Evolutionary conservation across 2,329 filamentous ascomycete genomes (phyloP), one percentile per base, ranked within the genome.

Genomic region (Colletotrichum incanum): DNA sequence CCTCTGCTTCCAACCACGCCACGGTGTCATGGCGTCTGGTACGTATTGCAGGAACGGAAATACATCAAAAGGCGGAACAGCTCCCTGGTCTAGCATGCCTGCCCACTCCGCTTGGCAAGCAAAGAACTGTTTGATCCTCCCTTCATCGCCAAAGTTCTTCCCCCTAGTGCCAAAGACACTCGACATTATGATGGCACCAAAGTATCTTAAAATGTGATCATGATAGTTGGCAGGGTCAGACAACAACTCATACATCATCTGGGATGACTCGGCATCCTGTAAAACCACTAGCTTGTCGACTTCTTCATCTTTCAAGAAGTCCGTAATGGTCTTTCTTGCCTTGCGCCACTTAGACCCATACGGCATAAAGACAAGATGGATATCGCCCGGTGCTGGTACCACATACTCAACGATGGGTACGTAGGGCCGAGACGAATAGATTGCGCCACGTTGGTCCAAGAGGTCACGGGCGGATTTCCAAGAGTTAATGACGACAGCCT

Each of bases 341-440:
- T 62, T 61, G 26, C 65, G 58, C 65, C 65, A 67, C 31, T 61
- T 61, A 16, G 56, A 20, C 31, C 65, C 65, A 26, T 67, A 67
- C 12, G 55, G 65, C 55, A 67, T 34, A 18, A 67, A 61, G 37
- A 62, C 55, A 28, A 67, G 56, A 31, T 67, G 65, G 5, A 67
- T 67, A 37, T 67, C 65, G 45, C 65, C 65, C 8, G 61, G 61
- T 20, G 65, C 47, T 7, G 55, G 58, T 5, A 67, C 45, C 23
- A 67, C 55, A 6, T 61, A 62, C 23, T 67, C 58, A 4, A 76
- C 59, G 60, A 81, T 74, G 47, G 77, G 74, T 49, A 76, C 75
- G 65, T 76, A 74, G 0, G 82, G 80, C 7, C 82, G 76, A 1
- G 81, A 81, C 12, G 82, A 82, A 71, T 84, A 84, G 23, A 80